These are phyloP conservation scores for Chloromonas sp. DNA, from an alignment of 163 green algal species.

Conservation along the genomic window DNA sequence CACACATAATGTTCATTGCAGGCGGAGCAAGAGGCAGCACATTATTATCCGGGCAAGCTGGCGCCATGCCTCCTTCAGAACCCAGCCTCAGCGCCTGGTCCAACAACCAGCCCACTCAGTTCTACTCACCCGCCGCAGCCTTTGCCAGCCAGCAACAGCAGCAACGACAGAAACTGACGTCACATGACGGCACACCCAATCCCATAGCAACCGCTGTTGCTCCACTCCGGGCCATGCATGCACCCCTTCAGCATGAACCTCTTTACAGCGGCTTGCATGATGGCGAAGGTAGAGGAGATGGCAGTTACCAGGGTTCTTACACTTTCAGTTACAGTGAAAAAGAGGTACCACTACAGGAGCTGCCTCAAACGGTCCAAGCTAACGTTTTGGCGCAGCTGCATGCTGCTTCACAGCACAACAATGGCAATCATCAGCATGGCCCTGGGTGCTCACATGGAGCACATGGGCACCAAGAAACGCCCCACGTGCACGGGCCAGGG, in stretches of 20 bases:
- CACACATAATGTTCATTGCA: no score
- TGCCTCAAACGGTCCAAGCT: neutral
- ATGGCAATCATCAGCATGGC: neutral
- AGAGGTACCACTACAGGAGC: neutral
- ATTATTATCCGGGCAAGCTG: neutral
- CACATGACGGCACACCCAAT: no score
- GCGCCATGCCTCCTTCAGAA: neutral
- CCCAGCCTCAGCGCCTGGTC: neutral
- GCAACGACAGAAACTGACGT: neutral
- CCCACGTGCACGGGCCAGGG: neutral
- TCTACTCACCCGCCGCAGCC: neutral
- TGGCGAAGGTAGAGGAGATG: neutral
- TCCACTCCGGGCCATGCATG: neutral
- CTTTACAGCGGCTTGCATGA: neutral
- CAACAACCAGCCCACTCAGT: neutral
- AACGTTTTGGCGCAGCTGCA: neutral
- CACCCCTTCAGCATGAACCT: neutral
- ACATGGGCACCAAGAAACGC: no score
- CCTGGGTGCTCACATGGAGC: neutral
- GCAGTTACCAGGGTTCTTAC: neutral
- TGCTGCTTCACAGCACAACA: no score
- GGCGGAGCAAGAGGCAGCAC: no score
- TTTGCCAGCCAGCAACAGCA: neutral
- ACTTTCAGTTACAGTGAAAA: neutral
- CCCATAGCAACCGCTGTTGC: no score